Percentiles rank a stretch among this genome's conserved stretches.
phyloP scores from a whole-genome alignment of 192 early-diverging fungal genomes.

The Coemansia sp. region DNA sequence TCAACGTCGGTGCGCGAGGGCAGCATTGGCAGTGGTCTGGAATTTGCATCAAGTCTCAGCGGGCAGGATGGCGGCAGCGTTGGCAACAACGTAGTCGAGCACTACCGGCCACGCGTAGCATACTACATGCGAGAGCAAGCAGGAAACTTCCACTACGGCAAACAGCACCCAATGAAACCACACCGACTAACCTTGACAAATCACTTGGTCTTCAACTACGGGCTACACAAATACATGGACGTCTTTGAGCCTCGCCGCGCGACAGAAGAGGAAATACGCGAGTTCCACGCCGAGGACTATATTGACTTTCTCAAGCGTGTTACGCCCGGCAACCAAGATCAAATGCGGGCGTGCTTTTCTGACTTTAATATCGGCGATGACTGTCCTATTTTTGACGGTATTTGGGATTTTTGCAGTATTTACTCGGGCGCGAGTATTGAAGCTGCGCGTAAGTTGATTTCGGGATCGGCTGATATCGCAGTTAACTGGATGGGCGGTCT shows the following conservation, averaged over 20 bases:
- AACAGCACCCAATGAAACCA: constrained; percentile 86
- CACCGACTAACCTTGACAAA: constrained; percentile 93
- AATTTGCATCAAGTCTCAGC: constrained; percentile 33
- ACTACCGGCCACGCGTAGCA: constrained; percentile 66
- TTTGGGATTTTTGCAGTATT: constrained; percentile 92
- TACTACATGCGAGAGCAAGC: constrained; percentile 78
- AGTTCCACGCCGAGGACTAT: constrained; percentile 95
- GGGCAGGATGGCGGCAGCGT: constrained; percentile 1
- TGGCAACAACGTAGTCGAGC: constrained; percentile 33
- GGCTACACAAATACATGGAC: constrained; percentile 87
- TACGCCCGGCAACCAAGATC: constrained; percentile 69
- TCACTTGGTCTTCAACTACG: constrained; percentile 91
- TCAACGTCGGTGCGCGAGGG: constrained; percentile 35
- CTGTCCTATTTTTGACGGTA: constrained; percentile 96
- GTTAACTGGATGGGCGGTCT: constrained; percentile 93
- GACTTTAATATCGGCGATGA: constrained; percentile 95
- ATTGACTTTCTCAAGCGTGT: constrained; percentile 92
- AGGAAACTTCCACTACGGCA: constrained; percentile 81
- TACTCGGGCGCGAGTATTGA: constrained; percentile 95
- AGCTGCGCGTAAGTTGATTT: constrained; percentile 81
- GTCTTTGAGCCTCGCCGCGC: constrained; percentile 82
- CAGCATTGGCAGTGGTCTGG: constrained; percentile 27
- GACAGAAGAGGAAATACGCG: constrained; percentile 86
- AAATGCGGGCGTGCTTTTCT: constrained; percentile 60
- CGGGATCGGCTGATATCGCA: constrained; percentile 83